A percentile compares a stretch with the other conserved stretches of the same genome.
phyloP scores from a whole-genome alignment of 2,329 filamentous ascomycete genomes.

The Diaporthe helianthi region DNA sequence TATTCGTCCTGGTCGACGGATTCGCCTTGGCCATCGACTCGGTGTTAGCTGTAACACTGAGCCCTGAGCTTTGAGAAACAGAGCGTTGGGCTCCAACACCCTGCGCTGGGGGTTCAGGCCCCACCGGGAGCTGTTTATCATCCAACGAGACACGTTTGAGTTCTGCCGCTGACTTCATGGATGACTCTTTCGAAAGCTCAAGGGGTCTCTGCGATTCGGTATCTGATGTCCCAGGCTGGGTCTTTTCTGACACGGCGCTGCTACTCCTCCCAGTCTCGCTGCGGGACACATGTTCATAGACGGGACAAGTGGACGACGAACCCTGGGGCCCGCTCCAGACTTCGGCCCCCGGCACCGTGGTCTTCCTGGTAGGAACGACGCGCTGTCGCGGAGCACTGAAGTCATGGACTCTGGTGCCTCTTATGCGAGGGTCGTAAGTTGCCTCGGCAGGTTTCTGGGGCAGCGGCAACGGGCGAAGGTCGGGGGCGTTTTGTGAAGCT shows the following conservation, averaged over 20 bases:
- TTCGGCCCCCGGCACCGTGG: constrained; percentile 30
- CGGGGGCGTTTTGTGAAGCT: constrained; percentile 56
- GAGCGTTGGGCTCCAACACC: constrained; percentile 42
- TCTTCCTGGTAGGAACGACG: constrained; percentile 39
- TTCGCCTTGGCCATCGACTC: constrained; percentile 38
- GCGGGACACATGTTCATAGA: constrained; percentile 22
- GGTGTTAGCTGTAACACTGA: constrained; percentile 7
- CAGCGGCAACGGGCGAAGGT: constrained; percentile 51
- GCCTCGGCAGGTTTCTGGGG: constrained; percentile 51
- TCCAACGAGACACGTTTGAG: constrained; percentile 35
- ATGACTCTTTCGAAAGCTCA: constrained; percentile 27
- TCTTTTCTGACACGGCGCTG: constrained; percentile 25
- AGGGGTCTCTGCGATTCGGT: constrained; percentile 3
- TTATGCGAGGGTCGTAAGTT: constrained; percentile 68
- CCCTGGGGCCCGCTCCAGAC: constrained; percentile 28
- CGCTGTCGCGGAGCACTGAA: constrained; percentile 65
- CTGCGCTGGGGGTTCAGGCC: constrained; percentile 45
- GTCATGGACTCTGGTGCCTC: constrained; percentile 69
- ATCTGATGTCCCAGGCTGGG: constrained; percentile 20
- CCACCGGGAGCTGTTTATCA: constrained; percentile 37
- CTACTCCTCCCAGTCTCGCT: constrained; percentile 26
- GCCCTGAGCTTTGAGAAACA: constrained; percentile 43
- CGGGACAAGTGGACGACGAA: neutral
- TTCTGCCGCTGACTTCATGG: neutral
- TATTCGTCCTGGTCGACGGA: constrained; percentile 47